Evolutionary conservation across 495 filamentous ascomycete species (phyloP).

Genomic region (Tuber magnatum): DNA sequence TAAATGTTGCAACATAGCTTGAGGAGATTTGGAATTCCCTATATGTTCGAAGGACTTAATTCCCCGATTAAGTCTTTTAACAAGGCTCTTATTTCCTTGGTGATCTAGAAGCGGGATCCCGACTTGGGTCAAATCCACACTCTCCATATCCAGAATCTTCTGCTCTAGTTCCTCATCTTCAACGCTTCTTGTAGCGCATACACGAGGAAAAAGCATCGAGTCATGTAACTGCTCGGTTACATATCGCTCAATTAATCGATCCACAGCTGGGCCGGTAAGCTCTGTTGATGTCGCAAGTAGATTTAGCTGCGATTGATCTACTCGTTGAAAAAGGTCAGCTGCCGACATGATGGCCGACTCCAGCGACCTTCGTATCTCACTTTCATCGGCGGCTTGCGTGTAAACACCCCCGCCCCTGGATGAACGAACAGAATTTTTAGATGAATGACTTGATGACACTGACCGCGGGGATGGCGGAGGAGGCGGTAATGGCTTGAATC

Average conservation of each 20-base stretch:
- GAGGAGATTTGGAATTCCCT: conserved; percentile 72
- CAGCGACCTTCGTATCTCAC: conserved; percentile 64
- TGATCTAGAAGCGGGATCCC: conserved; percentile 55
- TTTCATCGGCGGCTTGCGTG: conserved; percentile 40
- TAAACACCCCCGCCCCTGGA: conserved; percentile 36
- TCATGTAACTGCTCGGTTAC: conserved; percentile 90
- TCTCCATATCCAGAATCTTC: conserved; percentile 84
- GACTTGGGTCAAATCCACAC: conserved; percentile 88
- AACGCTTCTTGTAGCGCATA: conserved; percentile 66
- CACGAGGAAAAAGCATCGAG: conserved; percentile 69
- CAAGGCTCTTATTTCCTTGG: conserved; percentile 31
- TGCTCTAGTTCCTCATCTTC: conserved; percentile 89
- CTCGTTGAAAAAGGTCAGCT: conserved; percentile 89
- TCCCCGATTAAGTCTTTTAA: conserved; percentile 56
- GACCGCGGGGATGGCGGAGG: conserved; percentile 63
- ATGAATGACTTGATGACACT: conserved; percentile 27
- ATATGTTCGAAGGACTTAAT: conserved; percentile 89
- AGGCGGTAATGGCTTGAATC: conserved; percentile 51
- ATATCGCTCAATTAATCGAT: conserved; percentile 90
- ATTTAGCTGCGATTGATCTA: conserved; percentile 92
- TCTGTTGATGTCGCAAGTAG: conserved; percentile 87
- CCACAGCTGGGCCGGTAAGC: conserved; percentile 82
- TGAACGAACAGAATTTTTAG: conserved; percentile 31
- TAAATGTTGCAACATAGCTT: conserved; percentile 88
- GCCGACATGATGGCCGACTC: conserved; percentile 89